Conservation (phyloP, 495 filamentous ascomycete species). For the Annulohypoxylon bovei region DNA sequence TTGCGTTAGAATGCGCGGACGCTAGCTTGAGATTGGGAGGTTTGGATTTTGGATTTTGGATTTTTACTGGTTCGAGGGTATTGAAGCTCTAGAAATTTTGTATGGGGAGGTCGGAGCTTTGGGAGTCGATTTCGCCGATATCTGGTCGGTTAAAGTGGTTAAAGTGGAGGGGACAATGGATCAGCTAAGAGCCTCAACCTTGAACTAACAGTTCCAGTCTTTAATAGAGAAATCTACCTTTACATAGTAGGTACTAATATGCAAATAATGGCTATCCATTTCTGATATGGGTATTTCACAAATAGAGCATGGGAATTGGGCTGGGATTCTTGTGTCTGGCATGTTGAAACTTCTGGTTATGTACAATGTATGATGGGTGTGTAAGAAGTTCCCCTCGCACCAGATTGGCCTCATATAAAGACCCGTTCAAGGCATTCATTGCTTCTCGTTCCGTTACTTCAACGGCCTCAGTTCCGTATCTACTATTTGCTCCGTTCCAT, state of each 20-base stretch:
- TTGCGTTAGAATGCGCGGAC: neutral
- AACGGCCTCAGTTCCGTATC: neutral
- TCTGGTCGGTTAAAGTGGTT: constrained; percentile 5
- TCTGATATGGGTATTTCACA: neutral
- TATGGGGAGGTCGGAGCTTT: constrained; percentile 48
- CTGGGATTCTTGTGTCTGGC: neutral
- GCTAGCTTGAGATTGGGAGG: neutral
- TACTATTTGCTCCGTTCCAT: neutral
- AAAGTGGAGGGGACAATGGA: neutral
- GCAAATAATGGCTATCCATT: neutral
- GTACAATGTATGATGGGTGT: constrained; percentile 12
- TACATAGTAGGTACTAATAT: neutral
- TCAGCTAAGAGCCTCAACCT: neutral
- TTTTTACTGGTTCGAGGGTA: no score
- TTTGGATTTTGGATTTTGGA: neutral
- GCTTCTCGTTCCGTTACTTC: neutral
- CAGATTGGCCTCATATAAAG: constrained; percentile 6
- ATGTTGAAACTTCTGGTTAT: constrained; percentile 4
- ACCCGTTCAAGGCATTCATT: constrained; percentile 7
- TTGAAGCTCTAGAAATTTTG: constrained; percentile 57
- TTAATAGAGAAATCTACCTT: no score
- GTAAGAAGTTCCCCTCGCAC: neutral
- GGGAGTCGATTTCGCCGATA: constrained; percentile 37
- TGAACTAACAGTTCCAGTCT: neutral
- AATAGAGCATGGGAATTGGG: neutral